Conservation (phyloP, 305 asterid genomes). For the Fraxinus sp. region DNA sequence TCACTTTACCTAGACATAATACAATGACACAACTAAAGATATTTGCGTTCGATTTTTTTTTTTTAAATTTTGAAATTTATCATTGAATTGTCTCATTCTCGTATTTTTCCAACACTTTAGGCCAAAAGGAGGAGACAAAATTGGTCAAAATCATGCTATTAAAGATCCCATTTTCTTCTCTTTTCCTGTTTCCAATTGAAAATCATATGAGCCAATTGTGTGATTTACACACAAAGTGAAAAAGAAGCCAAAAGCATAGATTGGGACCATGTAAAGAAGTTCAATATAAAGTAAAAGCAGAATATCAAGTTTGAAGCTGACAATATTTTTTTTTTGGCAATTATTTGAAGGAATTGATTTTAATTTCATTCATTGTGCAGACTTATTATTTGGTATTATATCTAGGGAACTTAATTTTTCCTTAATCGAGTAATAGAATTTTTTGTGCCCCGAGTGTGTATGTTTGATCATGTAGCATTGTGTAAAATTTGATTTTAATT, state of each 20-base stretch:
- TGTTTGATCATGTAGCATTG: not conserved
- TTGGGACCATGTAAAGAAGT: not conserved
- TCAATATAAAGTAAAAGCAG: not conserved
- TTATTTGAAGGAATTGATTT: not conserved
- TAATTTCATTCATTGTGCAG: not conserved
- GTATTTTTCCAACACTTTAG: not conserved
- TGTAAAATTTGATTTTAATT: not conserved
- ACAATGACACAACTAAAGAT: not conserved
- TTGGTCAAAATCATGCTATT: not conserved
- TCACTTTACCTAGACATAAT: not conserved
- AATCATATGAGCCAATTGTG: not conserved
- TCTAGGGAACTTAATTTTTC: not conserved
- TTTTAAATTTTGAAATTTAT: not conserved
- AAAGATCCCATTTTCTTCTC: not conserved
- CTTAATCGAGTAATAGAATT: not conserved
- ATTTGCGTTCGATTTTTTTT: not conserved
- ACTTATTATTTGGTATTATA: not conserved
- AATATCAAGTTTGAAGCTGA: not conserved
- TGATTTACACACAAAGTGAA: not conserved
- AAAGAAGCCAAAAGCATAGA: not conserved
- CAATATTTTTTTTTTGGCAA: not conserved
- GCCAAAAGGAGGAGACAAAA: constrained; percentile 7
- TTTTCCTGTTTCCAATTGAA: constrained; percentile 3
- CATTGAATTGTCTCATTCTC: not conserved
- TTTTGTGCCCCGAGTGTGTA: not conserved